phyloP scores from a whole-genome alignment of 2,329 filamentous ascomycete species.

The Trichoderma oligosporum region DNA sequence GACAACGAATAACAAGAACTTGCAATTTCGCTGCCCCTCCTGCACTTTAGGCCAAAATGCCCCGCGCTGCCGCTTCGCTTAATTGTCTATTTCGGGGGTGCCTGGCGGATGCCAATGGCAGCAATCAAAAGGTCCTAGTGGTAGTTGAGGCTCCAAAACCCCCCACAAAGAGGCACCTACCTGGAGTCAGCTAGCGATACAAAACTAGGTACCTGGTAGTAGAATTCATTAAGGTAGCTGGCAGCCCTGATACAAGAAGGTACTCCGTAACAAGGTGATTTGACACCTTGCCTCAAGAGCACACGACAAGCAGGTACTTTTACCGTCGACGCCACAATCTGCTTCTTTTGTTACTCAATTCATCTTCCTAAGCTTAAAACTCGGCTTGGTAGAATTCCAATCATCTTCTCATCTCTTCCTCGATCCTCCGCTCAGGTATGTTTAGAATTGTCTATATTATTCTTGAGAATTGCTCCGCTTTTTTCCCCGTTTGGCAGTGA shows the following conservation, averaged over 20 bases:
- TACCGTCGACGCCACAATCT: conserved; percentile 10
- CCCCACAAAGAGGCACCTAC: conserved; percentile 28
- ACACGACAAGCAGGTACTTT: conserved; percentile 26
- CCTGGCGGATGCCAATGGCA: not conserved
- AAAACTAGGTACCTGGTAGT: too few relatives aligned
- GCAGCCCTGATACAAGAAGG: not conserved
- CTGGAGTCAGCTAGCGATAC: not conserved
- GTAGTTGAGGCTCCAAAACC: conserved; percentile 25
- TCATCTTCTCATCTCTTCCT: not conserved
- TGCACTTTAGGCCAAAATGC: conserved; percentile 18
- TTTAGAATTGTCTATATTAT: conserved; percentile 8
- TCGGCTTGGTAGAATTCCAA: conserved; percentile 8
- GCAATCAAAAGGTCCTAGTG: conserved; percentile 16
- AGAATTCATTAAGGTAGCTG: not conserved
- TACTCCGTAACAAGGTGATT: conserved; percentile 11
- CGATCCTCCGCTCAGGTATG: conserved; percentile 25
- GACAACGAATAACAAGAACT: not conserved
- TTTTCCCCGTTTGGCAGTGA: conserved; percentile 23
- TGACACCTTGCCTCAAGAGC: conserved; percentile 36
- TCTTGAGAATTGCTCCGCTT: not conserved
- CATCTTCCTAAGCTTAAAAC: conserved; percentile 1
- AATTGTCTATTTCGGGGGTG: conserved; percentile 16
- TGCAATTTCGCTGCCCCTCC: conserved; percentile 4
- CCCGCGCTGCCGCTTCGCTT: conserved; percentile 26
- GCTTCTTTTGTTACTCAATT: conserved; percentile 8